phyloP scores from a whole-genome alignment of 1,139 yeast genomes.

The Casaregolazyma suthepensis region DNA sequence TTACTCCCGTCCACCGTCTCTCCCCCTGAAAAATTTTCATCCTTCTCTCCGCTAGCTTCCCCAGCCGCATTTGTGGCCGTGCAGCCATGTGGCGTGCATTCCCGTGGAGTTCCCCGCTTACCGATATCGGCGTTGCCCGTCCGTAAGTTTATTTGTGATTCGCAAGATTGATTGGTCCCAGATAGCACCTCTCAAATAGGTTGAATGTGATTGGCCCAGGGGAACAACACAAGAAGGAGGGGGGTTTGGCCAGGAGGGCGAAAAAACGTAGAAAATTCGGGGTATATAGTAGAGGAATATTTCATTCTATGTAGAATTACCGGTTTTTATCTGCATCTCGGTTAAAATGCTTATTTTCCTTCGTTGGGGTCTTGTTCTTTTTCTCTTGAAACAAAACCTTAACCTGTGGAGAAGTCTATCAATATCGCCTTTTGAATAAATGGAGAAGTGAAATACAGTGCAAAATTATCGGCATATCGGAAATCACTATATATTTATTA shows the following conservation, averaged over 20 bases:
- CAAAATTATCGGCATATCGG: background rate
- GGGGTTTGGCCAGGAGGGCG: background rate
- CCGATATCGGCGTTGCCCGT: background rate
- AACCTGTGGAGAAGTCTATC: background rate
- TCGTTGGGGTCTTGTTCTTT: background rate
- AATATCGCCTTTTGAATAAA: background rate
- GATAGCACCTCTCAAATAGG: constrained; percentile 7
- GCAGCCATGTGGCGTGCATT: background rate
- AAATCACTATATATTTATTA: background rate
- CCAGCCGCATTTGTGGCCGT: background rate
- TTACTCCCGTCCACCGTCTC: background rate
- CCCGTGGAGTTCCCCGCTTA: background rate
- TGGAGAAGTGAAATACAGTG: background rate
- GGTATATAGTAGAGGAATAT: background rate
- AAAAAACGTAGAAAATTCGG: background rate
- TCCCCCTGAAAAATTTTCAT: background rate
- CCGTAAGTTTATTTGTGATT: background rate
- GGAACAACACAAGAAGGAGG: background rate
- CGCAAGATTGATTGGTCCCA: constrained; percentile 9
- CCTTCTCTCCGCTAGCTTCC: background rate
- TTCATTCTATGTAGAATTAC: background rate
- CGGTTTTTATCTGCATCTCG: background rate
- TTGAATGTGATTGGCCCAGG: constrained; percentile 4
- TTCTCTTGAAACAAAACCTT: background rate
- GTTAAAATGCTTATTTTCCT: background rate